Evolutionary conservation across 805 yeast species (phyloP).

Genomic region (Starmerella etchellsii): DNA sequence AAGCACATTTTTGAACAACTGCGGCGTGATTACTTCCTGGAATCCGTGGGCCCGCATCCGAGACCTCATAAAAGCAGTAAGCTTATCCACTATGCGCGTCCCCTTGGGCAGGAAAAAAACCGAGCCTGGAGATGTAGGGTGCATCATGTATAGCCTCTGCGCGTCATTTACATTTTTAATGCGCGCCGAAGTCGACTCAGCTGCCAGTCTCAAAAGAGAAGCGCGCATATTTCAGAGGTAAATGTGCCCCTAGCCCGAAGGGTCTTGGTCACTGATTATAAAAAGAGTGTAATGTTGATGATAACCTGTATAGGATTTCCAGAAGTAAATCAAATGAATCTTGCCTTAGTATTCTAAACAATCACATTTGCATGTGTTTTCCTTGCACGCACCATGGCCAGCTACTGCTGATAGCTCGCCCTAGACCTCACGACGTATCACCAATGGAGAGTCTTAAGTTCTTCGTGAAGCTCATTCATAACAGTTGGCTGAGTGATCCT

Average conservation of each 20-base stretch:
- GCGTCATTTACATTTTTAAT: constrained; percentile 38
- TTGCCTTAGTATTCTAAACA: too few species aligned
- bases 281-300: too few species aligned
- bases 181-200: constrained; percentile 13
- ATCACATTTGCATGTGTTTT: too few species aligned
- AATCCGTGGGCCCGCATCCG: constrained; percentile 75
- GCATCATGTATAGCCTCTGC: constrained; percentile 69
- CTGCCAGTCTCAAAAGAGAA: constrained; percentile 5
- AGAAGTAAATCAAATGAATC: too few species aligned
- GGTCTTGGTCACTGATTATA: too few species aligned
- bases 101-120: constrained; percentile 90
- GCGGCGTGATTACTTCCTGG: constrained; percentile 84
- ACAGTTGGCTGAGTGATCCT: background rate
- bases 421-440: background rate
- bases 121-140: constrained; percentile 79
- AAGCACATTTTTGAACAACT: constrained; percentile 64
- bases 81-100: constrained; percentile 66
- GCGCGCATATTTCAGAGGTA: constrained; percentile 2
- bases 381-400: too few species aligned
- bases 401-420: background rate
- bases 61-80: constrained; percentile 68
- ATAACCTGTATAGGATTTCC: too few species aligned
- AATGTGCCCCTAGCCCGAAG: too few species aligned
- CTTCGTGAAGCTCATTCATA: background rate
- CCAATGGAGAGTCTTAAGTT: background rate